Evolutionary conservation across 108 stramenopile species (phyloP).

Genomic region (Skeletonema menzelii): DNA sequence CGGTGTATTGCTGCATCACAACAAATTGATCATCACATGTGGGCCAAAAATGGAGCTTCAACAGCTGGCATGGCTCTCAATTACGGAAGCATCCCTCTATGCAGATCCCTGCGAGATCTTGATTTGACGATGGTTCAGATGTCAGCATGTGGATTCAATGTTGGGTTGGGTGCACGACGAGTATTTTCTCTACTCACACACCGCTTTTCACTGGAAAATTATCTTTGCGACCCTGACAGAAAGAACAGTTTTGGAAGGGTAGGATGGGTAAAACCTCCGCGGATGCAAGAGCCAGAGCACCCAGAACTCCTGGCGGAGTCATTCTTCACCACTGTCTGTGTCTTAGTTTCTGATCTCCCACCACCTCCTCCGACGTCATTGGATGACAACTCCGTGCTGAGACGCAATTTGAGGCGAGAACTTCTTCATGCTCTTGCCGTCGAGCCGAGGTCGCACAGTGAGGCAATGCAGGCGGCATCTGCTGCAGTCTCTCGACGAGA

Average conservation of each 20-base stretch:
- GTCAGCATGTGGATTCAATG: slow-evolving; percentile 80
- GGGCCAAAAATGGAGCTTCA: slow-evolving; percentile 85
- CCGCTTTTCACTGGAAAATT: slow-evolving; percentile 86
- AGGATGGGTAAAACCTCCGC: slow-evolving; percentile 82
- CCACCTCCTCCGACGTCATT: slow-evolving; percentile 71
- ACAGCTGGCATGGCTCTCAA: slow-evolving; percentile 86
- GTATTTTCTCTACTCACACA: slow-evolving; percentile 71
- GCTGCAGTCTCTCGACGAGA: slow-evolving; percentile 73
- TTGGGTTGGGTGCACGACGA: slow-evolving; percentile 80
- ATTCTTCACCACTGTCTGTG: slow-evolving; percentile 81
- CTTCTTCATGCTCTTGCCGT: slow-evolving; percentile 89
- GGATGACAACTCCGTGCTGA: slow-evolving; percentile 58
- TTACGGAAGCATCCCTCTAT: slow-evolving; percentile 83
- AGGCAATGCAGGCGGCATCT: slow-evolving; percentile 80
- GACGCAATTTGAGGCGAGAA: slow-evolving; percentile 81
- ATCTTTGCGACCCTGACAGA: slow-evolving; percentile 84
- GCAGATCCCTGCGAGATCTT: slow-evolving; percentile 81
- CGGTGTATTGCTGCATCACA: slow-evolving; percentile 84
- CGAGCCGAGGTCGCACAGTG: slow-evolving; percentile 87
- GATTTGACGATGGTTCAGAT: slow-evolving; percentile 86
- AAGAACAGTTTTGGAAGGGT: slow-evolving; percentile 40
- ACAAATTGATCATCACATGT: slow-evolving; percentile 87
- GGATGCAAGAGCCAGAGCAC: slow-evolving; percentile 83
- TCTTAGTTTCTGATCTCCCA: slow-evolving; percentile 86
- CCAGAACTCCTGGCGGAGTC: slow-evolving; percentile 78